Percentiles rank a stretch among this genome's conserved stretches.
Evolutionary conservation across 495 filamentous ascomycete species (phyloP).

Genomic region (Cryomyces minteri): DNA sequence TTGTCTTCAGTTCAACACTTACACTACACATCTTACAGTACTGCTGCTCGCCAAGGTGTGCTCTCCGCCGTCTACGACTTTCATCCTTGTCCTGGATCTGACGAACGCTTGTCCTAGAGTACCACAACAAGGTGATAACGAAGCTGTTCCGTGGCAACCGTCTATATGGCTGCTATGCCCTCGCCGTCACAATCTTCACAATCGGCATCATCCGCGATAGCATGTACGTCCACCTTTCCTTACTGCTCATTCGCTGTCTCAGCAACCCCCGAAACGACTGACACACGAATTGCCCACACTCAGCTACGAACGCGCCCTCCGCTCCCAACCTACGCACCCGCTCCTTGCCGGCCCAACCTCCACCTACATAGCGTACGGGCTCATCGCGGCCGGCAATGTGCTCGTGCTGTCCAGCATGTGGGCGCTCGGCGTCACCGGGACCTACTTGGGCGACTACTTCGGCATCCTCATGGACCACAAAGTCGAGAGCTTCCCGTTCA

Average conservation of each 20-base stretch:
- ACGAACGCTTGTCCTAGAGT: constrained; percentile 36
- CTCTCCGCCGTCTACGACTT: background rate
- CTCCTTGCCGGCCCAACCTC: constrained; percentile 32
- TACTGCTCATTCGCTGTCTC: background rate
- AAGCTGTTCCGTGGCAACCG: constrained; percentile 67
- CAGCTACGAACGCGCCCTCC: constrained; percentile 52
- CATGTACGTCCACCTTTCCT: constrained; percentile 32
- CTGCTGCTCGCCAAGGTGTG: constrained; percentile 48
- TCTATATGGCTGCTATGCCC: constrained; percentile 71
- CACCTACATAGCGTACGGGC: constrained; percentile 39
- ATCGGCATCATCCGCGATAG: constrained; percentile 76
- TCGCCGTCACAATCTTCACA: constrained; percentile 76
- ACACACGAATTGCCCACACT: background rate
- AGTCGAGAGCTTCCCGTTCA: constrained; percentile 92
- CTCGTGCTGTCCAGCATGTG: constrained; percentile 80
- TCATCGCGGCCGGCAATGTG: constrained; percentile 60
- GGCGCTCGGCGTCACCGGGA: constrained; percentile 87
- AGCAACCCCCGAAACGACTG: background rate
- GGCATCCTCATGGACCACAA: constrained; percentile 92
- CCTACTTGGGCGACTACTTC: constrained; percentile 96
- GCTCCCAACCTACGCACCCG: constrained; percentile 59
- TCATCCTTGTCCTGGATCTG: background rate
- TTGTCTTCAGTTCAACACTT: too few relatives aligned
- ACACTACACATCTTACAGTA: constrained; percentile 21
- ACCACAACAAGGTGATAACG: constrained; percentile 75